Evolutionary conservation across 2,329 filamentous ascomycete species (phyloP).

Genomic region (Diaporthe sp.): DNA sequence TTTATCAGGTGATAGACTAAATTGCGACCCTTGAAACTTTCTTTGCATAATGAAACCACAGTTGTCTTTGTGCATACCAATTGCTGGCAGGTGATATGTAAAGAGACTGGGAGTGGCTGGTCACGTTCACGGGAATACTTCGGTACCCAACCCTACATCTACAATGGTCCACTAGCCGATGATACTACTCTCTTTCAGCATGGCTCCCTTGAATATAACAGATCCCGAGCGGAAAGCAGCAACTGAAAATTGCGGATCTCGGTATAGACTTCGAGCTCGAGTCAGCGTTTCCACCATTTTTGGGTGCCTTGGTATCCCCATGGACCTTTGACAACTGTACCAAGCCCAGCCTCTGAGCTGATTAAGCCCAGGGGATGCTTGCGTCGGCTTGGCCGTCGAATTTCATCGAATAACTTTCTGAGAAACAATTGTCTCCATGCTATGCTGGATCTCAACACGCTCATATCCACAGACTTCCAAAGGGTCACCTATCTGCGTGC

Average conservation of each 20-base stretch:
- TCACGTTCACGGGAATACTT: not conserved
- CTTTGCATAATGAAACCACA: not conserved
- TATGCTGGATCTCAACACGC: not conserved
- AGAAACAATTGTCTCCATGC: no score
- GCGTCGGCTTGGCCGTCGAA: not conserved
- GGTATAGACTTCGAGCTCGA: not conserved
- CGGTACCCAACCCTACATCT: no score
- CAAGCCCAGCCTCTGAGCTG: not conserved
- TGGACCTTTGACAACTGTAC: not conserved
- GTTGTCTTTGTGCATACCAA: no score
- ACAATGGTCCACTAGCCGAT: no score
- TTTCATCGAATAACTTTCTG: no score
- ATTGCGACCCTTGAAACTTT: no score
- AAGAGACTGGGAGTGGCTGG: no score
- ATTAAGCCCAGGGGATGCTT: not conserved
- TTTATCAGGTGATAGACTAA: no score
- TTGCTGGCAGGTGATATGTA: fast-evolving
- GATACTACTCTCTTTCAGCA: not conserved
- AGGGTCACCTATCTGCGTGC: not conserved
- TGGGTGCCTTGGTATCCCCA: not conserved
- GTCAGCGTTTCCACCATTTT: not conserved
- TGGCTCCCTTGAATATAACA: not conserved
- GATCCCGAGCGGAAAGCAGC: no score
- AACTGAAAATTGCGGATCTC: not conserved
- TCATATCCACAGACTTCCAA: not conserved